Conservation (phyloP, 2,329 filamentous ascomycete species). For the Penicillium aurantiogriseum region DNA sequence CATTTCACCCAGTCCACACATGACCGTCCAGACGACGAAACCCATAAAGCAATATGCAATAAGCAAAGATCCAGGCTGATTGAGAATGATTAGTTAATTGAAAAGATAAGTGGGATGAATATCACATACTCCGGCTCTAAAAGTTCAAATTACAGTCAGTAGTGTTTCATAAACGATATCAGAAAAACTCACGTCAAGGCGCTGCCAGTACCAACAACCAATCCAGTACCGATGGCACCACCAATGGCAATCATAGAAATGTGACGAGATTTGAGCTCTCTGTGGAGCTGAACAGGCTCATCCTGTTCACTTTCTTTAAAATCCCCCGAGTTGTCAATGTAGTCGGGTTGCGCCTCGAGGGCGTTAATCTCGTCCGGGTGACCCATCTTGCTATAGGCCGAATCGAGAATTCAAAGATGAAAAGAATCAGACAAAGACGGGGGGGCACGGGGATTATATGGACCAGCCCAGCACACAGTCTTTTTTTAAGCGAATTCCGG, state of each 20-base stretch:
- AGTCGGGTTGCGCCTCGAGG: conserved; percentile 9
- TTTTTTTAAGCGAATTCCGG: conserved; percentile 10
- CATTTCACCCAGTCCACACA: conserved; percentile 43
- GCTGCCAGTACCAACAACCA: conserved; percentile 38
- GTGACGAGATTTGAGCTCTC: conserved; percentile 13
- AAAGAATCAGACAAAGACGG: background rate
- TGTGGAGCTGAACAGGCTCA: conserved; percentile 6
- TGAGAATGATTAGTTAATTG: conserved; percentile 13
- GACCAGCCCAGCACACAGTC: background rate
- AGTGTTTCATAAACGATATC: too few relatives aligned
- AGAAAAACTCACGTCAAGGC: conserved; percentile 4
- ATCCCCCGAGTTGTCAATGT: background rate
- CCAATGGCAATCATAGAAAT: conserved; percentile 37
- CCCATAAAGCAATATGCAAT: conserved; percentile 37
- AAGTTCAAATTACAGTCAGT: background rate
- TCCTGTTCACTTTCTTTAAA: conserved; percentile 3
- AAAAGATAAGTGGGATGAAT: background rate
- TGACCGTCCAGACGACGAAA: conserved; percentile 34
- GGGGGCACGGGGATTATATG: background rate
- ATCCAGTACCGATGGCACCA: conserved; percentile 39
- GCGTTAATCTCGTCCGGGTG: conserved; percentile 14
- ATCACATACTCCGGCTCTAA: conserved; percentile 6
- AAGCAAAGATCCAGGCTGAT: conserved; percentile 36
- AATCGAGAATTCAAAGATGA: background rate
- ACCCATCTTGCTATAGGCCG: conserved; percentile 7